A percentile compares a stretch with the other conserved stretches of the same genome.
phyloP scores from a whole-genome alignment of 176 grass and related monocot species.

The Rhynchospora tenuis region DNA sequence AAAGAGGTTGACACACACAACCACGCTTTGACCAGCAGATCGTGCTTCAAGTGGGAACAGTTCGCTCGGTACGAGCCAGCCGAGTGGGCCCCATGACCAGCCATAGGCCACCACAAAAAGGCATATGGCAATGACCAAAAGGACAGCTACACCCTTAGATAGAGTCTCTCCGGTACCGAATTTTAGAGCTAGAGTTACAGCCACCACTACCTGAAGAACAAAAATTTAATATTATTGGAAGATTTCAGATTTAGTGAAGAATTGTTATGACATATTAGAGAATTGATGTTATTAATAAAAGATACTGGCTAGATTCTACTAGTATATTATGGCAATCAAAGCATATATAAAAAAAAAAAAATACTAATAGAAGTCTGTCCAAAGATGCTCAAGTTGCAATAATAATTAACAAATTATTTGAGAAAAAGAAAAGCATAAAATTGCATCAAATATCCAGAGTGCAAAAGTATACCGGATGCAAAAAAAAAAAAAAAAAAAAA shows the following conservation, averaged over 20 bases:
- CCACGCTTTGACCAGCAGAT: slow-evolving; percentile 91
- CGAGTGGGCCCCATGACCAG: slow-evolving; percentile 94
- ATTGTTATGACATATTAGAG: not conserved
- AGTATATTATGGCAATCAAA: not conserved
- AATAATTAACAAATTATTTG: not conserved
- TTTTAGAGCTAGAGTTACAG: slow-evolving; percentile 63
- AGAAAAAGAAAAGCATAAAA: not conserved
- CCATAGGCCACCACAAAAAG: slow-evolving; percentile 83
- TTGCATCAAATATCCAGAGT: not conserved
- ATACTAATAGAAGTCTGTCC: not conserved
- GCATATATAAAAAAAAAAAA: too few species aligned
- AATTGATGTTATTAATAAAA: not conserved
- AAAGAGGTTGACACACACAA: slow-evolving; percentile 97
- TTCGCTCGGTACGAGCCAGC: slow-evolving; percentile 92
- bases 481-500: not conserved
- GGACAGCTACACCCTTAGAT: slow-evolving; percentile 39
- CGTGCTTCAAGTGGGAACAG: slow-evolving; percentile 90
- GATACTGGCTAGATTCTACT: not conserved
- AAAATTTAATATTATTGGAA: not conserved
- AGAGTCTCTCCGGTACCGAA: slow-evolving; percentile 58
- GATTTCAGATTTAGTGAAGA: not conserved
- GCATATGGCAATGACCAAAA: slow-evolving; percentile 81
- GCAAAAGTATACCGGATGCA: too few species aligned
- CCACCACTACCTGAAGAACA: slow-evolving; percentile 46
- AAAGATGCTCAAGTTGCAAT: not conserved